These are phyloP conservation scores for Rhododendron henanense DNA, from an alignment of 148 eudicot genomes.

Conservation along the genomic window DNA sequence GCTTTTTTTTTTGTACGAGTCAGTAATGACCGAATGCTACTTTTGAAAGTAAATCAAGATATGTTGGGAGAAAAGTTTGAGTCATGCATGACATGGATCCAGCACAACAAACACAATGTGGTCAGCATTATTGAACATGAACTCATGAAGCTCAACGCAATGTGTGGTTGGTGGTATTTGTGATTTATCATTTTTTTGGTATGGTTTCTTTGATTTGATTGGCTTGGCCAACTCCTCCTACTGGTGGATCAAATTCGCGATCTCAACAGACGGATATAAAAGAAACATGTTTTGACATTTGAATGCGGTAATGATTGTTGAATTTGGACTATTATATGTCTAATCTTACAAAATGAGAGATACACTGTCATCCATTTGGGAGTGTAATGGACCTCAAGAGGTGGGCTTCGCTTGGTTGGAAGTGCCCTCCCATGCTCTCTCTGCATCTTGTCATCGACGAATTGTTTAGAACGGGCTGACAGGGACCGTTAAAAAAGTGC, in stretches of 20 bases:
- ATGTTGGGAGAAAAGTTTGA: not conserved
- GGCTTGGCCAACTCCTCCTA: not conserved
- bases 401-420: not conserved
- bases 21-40: not conserved
- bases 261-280: too few relatives aligned
- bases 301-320: not conserved
- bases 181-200: not conserved
- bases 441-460: not conserved
- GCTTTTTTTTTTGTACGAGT: not conserved
- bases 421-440: not conserved
- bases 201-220: too few relatives aligned
- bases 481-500: not conserved
- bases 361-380: not conserved
- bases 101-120: not conserved
- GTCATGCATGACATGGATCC: not conserved
- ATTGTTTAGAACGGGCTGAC: too few relatives aligned
- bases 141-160: not conserved
- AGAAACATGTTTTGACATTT: not conserved
- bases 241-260: not conserved
- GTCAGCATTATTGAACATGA: not conserved
- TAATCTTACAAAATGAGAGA: not conserved
- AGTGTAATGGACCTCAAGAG: not conserved
- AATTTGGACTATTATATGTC: not conserved
- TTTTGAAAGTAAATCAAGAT: not conserved
- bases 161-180: not conserved